Conservation (phyloP, 73 alveolate genomes). For the Urostyla sp. region DNA sequence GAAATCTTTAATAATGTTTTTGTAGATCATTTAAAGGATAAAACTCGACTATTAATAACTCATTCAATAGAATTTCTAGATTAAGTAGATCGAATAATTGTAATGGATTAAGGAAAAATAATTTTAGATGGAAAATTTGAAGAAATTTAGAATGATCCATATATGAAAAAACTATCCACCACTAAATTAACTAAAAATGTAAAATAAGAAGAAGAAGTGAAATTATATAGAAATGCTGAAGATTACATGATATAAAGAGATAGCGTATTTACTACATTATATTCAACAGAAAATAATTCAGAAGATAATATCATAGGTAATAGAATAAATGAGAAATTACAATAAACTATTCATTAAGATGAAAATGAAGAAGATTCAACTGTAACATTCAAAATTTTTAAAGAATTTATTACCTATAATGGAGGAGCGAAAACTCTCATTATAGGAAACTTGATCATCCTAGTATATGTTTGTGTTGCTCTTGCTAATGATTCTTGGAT, state of each 20-base stretch:
- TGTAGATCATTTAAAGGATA: constrained; percentile 68
- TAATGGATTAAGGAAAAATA: constrained; percentile 82
- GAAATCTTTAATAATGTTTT: constrained; percentile 79
- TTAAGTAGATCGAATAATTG: constrained; percentile 77
- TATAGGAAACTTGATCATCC: not conserved
- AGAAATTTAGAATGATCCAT: constrained; percentile 58
- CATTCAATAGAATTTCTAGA: constrained; percentile 84
- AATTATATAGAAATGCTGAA: not conserved
- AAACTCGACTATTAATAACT: constrained; percentile 87
- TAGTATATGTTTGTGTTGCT: not conserved
- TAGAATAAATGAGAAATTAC: no score
- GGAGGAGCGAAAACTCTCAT: constrained; percentile 41
- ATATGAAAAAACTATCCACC: not conserved
- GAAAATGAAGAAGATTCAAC: constrained; percentile 63
- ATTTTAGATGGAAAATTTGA: constrained; percentile 62
- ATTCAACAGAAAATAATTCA: no score
- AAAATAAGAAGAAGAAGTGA: not conserved
- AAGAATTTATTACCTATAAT: not conserved
- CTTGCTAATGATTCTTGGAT: constrained; percentile 8
- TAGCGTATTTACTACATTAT: not conserved
- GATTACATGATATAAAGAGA: not conserved
- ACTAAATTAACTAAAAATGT: not conserved
- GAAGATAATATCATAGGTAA: no score
- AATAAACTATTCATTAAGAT: no score
- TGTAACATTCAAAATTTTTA: constrained; percentile 48